phyloP scores from a whole-genome alignment of 768 basidiomycete species.

The Favolaschia claudopus region DNA sequence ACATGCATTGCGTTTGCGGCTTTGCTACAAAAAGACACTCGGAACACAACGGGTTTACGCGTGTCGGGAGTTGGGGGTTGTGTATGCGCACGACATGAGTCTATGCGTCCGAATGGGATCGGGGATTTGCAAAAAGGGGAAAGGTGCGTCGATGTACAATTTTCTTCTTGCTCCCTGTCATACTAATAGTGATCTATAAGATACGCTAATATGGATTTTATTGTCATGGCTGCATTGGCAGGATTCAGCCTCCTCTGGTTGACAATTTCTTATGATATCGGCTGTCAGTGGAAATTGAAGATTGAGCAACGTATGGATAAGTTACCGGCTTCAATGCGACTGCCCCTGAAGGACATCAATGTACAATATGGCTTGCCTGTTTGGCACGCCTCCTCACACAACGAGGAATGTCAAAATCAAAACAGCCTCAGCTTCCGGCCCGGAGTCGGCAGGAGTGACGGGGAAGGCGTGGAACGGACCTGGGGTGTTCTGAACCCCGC shows the following conservation, averaged over 20 bases:
- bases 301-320: too few relatives aligned
- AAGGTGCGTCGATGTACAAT: background rate
- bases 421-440: conserved; percentile 17
- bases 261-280: too few relatives aligned
- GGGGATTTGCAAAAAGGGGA: background rate
- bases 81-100: background rate
- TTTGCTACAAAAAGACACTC: too few relatives aligned
- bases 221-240: background rate
- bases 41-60: background rate
- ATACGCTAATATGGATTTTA: background rate
- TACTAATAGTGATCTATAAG: too few relatives aligned
- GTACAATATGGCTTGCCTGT: too few relatives aligned
- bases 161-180: too few relatives aligned
- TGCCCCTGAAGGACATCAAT: too few relatives aligned
- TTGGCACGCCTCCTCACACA: too few relatives aligned
- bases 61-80: background rate
- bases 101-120: background rate
- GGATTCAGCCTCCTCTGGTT: background rate
- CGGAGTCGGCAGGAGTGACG: conserved; percentile 12
- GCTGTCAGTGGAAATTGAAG: too few relatives aligned
- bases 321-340: too few relatives aligned
- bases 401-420: conserved; percentile 18
- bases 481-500: background rate
- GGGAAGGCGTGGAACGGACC: background rate
- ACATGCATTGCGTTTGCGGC: too few relatives aligned